These are phyloP conservation scores for Apocynum venetum DNA, from an alignment of 257 asterid genomes.

Conservation along the genomic window DNA sequence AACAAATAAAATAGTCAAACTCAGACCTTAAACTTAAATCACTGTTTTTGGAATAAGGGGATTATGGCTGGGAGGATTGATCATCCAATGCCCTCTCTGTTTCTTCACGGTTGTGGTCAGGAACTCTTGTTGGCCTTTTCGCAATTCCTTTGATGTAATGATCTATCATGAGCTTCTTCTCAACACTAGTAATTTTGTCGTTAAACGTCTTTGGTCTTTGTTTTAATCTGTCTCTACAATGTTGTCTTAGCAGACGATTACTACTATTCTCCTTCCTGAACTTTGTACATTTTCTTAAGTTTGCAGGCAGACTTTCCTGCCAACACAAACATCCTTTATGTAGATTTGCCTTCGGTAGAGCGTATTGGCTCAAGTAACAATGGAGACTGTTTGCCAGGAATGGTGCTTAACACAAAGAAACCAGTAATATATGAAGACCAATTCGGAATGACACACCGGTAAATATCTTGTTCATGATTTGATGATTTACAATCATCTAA, in stretches of 20 bases:
- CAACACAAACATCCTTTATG: constrained; percentile 88
- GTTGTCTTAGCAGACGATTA: constrained; percentile 20
- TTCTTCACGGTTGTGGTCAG: background rate
- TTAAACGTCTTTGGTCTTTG: constrained; percentile 4
- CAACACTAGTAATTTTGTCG: constrained; percentile 7
- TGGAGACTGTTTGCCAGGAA: constrained; percentile 75
- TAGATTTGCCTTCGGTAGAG: constrained; percentile 91
- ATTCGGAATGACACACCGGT: constrained; percentile 84
- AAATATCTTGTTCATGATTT: constrained; percentile 19
- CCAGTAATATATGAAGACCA: constrained; percentile 71
- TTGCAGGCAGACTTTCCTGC: constrained; percentile 91
- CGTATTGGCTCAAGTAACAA: constrained; percentile 68
- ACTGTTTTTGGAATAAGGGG: background rate
- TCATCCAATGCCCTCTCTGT: background rate
- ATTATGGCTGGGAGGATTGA: background rate
- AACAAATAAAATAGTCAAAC: background rate
- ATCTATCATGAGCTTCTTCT: background rate
- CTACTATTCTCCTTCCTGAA: constrained; percentile 29
- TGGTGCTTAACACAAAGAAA: constrained; percentile 89
- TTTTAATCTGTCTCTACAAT: constrained; percentile 5
- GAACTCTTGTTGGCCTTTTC: background rate
- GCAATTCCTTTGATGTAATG: background rate
- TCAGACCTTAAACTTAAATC: background rate
- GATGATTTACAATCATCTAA: background rate
- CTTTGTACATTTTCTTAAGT: constrained; percentile 46